Conservation (phyloP, 2,329 filamentous ascomycete species). For the Colletotrichum echinochloae region DNA sequence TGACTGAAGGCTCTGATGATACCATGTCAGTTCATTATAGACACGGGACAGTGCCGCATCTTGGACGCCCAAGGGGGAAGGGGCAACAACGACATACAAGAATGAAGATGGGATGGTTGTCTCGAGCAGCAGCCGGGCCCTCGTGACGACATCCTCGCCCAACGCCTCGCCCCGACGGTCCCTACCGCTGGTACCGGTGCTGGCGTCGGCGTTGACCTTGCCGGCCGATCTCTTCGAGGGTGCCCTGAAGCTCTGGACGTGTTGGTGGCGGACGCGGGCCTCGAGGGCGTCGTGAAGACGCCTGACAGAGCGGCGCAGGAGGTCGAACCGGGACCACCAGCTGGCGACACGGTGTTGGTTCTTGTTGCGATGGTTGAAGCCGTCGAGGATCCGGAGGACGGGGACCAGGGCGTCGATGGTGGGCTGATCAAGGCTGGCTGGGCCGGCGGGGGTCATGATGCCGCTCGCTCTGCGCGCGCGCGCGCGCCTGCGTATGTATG, state of each 20-base stretch:
- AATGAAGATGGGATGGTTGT: conserved; percentile 52
- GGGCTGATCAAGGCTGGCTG: background rate
- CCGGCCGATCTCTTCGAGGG: background rate
- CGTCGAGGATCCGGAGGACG: conserved; percentile 70
- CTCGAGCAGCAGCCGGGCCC: conserved; percentile 46
- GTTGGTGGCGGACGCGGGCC: conserved; percentile 34
- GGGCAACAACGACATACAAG: conserved; percentile 46
- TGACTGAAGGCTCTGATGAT: conserved; percentile 71
- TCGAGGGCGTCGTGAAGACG: conserved; percentile 60
- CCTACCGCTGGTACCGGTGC: background rate
- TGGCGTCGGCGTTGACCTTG: background rate
- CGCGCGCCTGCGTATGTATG: background rate
- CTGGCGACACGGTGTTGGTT: conserved; percentile 87
- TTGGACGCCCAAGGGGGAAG: background rate
- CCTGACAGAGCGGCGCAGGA: conserved; percentile 75
- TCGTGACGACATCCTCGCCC: conserved; percentile 9
- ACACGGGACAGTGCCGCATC: background rate
- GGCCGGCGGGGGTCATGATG: background rate
- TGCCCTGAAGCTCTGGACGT: conserved; percentile 28
- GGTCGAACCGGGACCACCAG: conserved; percentile 83
- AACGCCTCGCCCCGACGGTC: conserved; percentile 7
- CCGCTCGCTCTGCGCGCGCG: background rate
- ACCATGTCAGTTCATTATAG: conserved; percentile 4
- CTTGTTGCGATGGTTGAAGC: conserved; percentile 85
- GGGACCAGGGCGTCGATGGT: conserved; percentile 49